Evolutionary conservation across 306 rosid species (phyloP).

Genomic region (Dicorynia guianensis): DNA sequence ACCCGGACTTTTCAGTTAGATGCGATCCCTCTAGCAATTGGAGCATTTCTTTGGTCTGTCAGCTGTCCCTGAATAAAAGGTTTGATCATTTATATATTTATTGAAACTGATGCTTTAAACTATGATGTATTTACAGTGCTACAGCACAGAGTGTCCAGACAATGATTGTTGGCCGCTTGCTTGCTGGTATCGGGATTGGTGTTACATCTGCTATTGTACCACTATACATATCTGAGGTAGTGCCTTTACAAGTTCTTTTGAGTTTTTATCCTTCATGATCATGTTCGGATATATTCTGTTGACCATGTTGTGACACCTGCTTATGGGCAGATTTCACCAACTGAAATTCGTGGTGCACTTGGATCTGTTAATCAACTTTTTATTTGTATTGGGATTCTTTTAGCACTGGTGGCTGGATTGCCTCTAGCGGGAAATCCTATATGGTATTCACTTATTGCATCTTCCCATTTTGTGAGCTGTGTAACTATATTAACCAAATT

Average conservation of each 20-base stretch:
- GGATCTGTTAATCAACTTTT: slow-evolving; percentile 93
- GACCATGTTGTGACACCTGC: slow-evolving; percentile 23
- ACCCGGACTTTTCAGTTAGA: slow-evolving; percentile 87
- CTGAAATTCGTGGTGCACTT: slow-evolving; percentile 92
- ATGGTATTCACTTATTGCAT: slow-evolving; percentile 60
- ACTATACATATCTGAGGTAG: slow-evolving; percentile 93
- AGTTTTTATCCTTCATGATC: too few species aligned
- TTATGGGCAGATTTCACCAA: slow-evolving; percentile 85
- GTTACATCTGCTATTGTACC: slow-evolving; percentile 95
- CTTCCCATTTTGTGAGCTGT: slow-evolving; percentile 18
- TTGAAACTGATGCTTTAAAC: slow-evolving; percentile 27
- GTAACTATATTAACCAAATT: background rate
- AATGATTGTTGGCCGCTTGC: slow-evolving; percentile 84
- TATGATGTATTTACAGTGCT: slow-evolving; percentile 60
- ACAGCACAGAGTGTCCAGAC: slow-evolving; percentile 86
- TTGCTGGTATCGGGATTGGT: slow-evolving; percentile 94
- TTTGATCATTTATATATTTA: slow-evolving; percentile 39
- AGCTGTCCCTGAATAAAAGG: slow-evolving; percentile 6
- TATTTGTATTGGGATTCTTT: slow-evolving; percentile 90
- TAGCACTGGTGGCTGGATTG: slow-evolving; percentile 85
- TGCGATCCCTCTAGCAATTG: slow-evolving; percentile 82
- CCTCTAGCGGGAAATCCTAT: slow-evolving; percentile 86
- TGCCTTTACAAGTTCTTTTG: slow-evolving; percentile 26
- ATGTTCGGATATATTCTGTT: slow-evolving; percentile 5
- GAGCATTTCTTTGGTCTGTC: slow-evolving; percentile 83